These are phyloP conservation scores for Selenicereus undatus DNA, from an alignment of 148 eudicot genomes.

Conservation along the genomic window DNA sequence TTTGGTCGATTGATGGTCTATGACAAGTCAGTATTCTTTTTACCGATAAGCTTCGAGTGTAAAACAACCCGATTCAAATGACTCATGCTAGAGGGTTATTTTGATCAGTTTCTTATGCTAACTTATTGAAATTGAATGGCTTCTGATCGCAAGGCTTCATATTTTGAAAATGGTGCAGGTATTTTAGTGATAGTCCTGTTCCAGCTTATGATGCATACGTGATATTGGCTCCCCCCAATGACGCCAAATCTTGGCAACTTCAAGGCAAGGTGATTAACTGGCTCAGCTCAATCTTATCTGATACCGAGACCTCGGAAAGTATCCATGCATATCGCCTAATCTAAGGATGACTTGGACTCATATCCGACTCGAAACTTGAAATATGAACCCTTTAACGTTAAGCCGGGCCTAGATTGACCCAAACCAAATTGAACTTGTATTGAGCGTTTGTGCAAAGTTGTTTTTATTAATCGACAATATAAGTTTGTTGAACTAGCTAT, in stretches of 20 bases:
- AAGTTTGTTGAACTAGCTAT: too few relatives aligned
- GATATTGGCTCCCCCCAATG: constrained; percentile 68
- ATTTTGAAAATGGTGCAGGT: constrained; percentile 30
- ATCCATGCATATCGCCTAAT: not conserved
- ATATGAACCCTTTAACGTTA: too few relatives aligned
- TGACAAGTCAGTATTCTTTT: constrained; percentile 25
- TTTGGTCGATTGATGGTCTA: constrained; percentile 28
- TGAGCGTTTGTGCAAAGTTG: too few relatives aligned
- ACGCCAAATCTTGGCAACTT: constrained; percentile 78
- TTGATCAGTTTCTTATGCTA: not conserved
- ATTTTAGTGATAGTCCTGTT: constrained; percentile 30
- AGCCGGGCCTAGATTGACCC: too few relatives aligned
- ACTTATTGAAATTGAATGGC: too few relatives aligned
- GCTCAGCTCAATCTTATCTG: not conserved
- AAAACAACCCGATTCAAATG: not conserved
- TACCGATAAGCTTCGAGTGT: not conserved
- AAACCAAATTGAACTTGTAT: too few relatives aligned
- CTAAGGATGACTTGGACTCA: not conserved
- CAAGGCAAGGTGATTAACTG: constrained; percentile 55
- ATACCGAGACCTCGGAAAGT: not conserved
- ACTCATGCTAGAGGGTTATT: not conserved
- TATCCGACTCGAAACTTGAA: not conserved
- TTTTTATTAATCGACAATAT: too few relatives aligned
- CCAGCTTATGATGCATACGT: constrained; percentile 57
- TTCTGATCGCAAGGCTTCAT: not conserved